Evolutionary conservation across 352 stramenopile species (phyloP), one percentile per base, ranked within the genome.

Genomic region (Elongisporangium prolatum): DNA sequence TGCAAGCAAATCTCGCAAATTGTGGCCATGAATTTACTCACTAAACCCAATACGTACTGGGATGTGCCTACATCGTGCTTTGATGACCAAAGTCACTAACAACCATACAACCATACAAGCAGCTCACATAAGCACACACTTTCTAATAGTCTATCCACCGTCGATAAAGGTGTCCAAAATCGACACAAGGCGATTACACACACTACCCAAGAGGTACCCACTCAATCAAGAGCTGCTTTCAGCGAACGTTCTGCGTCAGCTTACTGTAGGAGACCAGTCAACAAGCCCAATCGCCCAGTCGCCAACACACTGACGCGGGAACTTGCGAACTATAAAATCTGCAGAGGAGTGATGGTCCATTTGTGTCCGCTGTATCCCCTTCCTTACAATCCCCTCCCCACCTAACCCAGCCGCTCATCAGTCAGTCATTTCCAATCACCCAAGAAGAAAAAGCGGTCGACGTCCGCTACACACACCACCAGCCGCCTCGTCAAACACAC

Each of bases 351-450:
- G 28, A 40, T 40, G 28, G 28, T 40, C 28, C 8, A 40, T 14
- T 52, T 10, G 48, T 52, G 48, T 52, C 21, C 21, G 24, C 24
- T 24, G 48, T 52, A 52, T 24, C 21, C 48, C 48, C 21, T 52
- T 24, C 48, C 48, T 14, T 52, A 5, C 48, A 25, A 25, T 24
- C 21, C 48, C 4, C 21, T 24, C 48, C 18, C 48, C 28, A 40
- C 28, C 28, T 40, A 40, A 40, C 28, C 28, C 28, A 40, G 5
- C 28, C 28, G 28, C 28, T 14, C 28, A 40, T 28, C 21, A 56
- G n/a, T 28, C 21, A 50, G 25, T 20, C 21, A 56, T 20, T 21
- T 28, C 51, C 21, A 3, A 34, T 34, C n/a, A 8, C 2, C 9
- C n/a, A 56, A n/a, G 9, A 40, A 13, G 28, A 40, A 40, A 34